Evolutionary conservation across 1,284 basidiomycete species (phyloP), one percentile per base, ranked within the genome.

Genomic region (Gomphus bonarii): DNA sequence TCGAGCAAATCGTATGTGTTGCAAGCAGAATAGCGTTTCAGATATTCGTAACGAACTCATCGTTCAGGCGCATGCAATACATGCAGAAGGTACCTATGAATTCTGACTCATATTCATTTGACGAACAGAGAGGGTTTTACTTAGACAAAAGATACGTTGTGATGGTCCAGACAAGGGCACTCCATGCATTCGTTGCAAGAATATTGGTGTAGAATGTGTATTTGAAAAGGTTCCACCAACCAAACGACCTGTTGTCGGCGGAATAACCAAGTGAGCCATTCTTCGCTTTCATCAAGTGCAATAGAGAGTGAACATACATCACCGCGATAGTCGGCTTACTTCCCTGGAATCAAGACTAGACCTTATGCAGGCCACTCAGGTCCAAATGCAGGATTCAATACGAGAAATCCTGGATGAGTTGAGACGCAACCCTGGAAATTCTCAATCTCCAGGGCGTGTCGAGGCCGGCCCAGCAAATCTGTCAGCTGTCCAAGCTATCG

Each of bases 111-210:
- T 38, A n/a, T 18, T 25, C 28, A n/a, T 14, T 4, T 54, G 20
- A 42, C 18, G 18, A 9, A 16, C 28, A 14, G 11, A 43, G 5
- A 3, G 18, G 9, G 18, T 5, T 5, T 42, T 18, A 28, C 47
- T n/a, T 52, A 58, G 56, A 52, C 50, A 58, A 25, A 58, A 57
- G 42, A 58, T 58, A 50, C 56, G 56, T 20, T 58, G 56, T 28
- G 56, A 58, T 22, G 50, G 56, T 12, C 38, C 56, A 6, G 50
- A 58, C 43, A 44, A 35, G 18, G 49, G 50, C n/a, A 8, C 46
- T 9, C 35, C 56, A 16, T 58, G 56, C 48, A 43, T 49, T 25
- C 56, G 56, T 3, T 58, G 56, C 35, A 48, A 58, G 43, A 51
- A 31, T 52, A 9, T 40, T 22, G 50, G 50, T 11, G 49, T 58